Conservation (phyloP, 441 rosid species). For the Jatropha multifida region DNA sequence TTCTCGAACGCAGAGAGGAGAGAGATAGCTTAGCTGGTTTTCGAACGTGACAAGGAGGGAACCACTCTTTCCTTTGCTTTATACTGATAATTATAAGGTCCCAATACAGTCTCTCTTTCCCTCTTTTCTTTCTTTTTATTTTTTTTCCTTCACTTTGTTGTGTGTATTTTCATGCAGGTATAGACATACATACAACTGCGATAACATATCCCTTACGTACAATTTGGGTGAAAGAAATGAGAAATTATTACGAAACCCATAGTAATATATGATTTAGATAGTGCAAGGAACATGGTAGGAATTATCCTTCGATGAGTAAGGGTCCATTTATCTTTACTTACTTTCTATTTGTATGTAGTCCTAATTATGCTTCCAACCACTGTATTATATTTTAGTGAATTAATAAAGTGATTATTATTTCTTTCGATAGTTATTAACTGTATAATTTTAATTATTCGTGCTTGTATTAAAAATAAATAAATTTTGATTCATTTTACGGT, state of each 20-base stretch:
- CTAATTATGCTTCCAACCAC: no score
- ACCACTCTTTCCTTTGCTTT: conserved; percentile 36
- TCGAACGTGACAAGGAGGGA: conserved; percentile 41
- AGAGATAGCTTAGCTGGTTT: conserved; percentile 34
- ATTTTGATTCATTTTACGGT: no score
- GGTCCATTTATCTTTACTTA: no score
- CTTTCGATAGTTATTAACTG: no score
- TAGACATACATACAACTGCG: neutral
- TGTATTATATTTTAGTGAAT: no score
- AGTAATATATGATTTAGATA: neutral
- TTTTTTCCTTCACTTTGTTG: conserved; percentile 22
- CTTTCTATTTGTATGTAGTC: no score
- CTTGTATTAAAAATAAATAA: no score
- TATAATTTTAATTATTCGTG: no score
- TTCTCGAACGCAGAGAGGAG: conserved; percentile 42
- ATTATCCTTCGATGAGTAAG: no score
- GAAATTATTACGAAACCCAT: neutral
- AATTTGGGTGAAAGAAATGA: conserved; percentile 13
- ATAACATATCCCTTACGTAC: conserved; percentile 22
- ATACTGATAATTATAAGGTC: conserved; percentile 30
- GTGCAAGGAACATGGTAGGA: no score
- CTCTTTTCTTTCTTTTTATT: no score
- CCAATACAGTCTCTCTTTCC: conserved; percentile 15
- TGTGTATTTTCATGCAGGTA: conserved; percentile 52
- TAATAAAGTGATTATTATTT: no score